Evolutionary conservation across 1,284 basidiomycete genomes (phyloP).

Genomic region (Inonotus obliquus): DNA sequence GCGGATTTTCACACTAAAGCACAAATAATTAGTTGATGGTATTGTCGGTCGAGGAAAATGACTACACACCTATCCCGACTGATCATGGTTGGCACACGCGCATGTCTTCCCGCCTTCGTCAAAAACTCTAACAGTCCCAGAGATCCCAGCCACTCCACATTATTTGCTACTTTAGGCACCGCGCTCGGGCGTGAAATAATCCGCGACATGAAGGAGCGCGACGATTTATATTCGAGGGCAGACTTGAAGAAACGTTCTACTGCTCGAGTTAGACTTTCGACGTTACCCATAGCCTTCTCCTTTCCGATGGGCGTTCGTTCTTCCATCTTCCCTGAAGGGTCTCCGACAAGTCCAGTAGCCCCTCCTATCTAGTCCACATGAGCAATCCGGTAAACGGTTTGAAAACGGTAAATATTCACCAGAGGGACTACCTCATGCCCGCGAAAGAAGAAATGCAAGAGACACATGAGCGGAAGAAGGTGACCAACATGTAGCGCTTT

Average conservation of each 20-base stretch:
- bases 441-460: conserved; percentile 82
- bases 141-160: conserved; percentile 77
- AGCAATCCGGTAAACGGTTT: not conserved
- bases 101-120: conserved; percentile 74
- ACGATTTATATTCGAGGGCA: conserved; percentile 57
- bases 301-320: conserved; percentile 72
- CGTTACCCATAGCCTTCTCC: conserved; percentile 63
- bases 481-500: conserved; percentile 90
- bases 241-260: conserved; percentile 70
- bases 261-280: conserved; percentile 58
- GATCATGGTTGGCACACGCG: conserved; percentile 88
- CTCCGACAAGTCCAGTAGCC: conserved; percentile 94
- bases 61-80: conserved; percentile 76
- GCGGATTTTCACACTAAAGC: conserved; percentile 75
- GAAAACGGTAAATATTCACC: conserved; percentile 40
- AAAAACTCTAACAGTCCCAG: conserved; percentile 84
- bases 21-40: not conserved
- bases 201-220: conserved; percentile 27
- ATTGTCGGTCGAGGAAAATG: conserved; percentile 8
- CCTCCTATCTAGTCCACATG: conserved; percentile 76
- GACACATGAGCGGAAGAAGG: conserved; percentile 80
- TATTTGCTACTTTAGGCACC: conserved; percentile 65
- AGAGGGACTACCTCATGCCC: conserved; percentile 84
- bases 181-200: conserved; percentile 14
- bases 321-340: conserved; percentile 86